These are phyloP conservation scores for Coemansia sp. DNA, from an alignment of 192 early-diverging fungal species.

Conservation along the genomic window DNA sequence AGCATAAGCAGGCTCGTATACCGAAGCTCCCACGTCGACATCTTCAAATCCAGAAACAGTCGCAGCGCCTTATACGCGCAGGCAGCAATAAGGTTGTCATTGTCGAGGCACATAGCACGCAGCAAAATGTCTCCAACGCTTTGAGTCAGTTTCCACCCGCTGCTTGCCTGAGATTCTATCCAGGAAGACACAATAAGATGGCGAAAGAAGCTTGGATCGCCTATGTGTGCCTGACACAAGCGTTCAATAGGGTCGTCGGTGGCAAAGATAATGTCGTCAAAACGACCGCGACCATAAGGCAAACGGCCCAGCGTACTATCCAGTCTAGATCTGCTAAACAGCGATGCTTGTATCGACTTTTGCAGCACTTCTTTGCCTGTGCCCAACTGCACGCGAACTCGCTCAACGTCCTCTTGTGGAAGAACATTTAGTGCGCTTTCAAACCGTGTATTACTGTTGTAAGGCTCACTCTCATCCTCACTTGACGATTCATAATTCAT, in stretches of 20 bases:
- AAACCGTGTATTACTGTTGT: neutral
- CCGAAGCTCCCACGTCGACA: constrained; percentile 20
- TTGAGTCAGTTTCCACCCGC: constrained; percentile 34
- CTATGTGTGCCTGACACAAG: constrained; percentile 1
- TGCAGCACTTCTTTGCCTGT: neutral
- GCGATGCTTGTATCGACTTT: neutral
- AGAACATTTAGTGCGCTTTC: constrained; percentile 4
- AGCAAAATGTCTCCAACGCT: constrained; percentile 23
- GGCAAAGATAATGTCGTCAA: constrained; percentile 2
- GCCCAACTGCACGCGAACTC: constrained; percentile 12
- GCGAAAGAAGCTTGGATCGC: constrained; percentile 7
- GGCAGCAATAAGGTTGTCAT: constrained; percentile 1
- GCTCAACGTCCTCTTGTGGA: constrained; percentile 9
- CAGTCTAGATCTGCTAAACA: constrained; percentile 5
- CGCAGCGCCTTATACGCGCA: constrained; percentile 13
- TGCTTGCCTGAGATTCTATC: constrained; percentile 12
- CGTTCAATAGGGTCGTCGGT: constrained; percentile 21
- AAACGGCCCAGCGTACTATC: neutral
- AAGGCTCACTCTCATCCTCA: constrained; percentile 9
- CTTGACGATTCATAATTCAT: constrained; percentile 1
- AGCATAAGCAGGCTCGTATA: neutral
- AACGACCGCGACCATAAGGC: neutral
- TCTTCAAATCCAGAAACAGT: constrained; percentile 15
- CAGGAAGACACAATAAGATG: constrained; percentile 14
- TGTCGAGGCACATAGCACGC: constrained; percentile 9